Conservation (phyloP, 225 moss, liverwort and hornwort species). For the Pseudoscleropodium purum region DNA sequence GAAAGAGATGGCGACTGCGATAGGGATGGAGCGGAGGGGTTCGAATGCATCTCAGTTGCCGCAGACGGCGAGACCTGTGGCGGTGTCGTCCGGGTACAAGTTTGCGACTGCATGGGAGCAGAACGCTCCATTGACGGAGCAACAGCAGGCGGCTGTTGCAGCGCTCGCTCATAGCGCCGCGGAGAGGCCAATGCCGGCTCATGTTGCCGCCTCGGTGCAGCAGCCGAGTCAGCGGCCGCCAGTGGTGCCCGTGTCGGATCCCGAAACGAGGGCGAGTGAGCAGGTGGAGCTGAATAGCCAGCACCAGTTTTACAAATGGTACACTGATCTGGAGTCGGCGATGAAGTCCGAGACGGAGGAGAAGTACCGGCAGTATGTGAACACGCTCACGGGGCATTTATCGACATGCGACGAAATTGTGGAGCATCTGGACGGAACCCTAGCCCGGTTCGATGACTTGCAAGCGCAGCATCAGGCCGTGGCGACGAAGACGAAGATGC, state of each 20-base stretch:
- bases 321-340: conserved; percentile 87
- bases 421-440: conserved; percentile 72
- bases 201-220: conserved; percentile 36
- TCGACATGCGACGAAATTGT: conserved; percentile 74
- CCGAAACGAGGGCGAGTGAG: conserved; percentile 13
- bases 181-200: conserved; percentile 85
- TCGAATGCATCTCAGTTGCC: not conserved
- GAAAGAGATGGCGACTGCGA: conserved; percentile 12
- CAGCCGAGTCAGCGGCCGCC: conserved; percentile 27
- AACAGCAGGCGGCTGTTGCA: conserved; percentile 71
- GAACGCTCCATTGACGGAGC: conserved; percentile 88
- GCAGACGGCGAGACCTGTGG: conserved; percentile 51
- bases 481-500: conserved; percentile 93
- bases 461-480: conserved; percentile 97
- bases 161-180: conserved; percentile 67
- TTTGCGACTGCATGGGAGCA: conserved; percentile 93
- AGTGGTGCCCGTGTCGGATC: conserved; percentile 15
- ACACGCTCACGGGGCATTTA: conserved; percentile 78
- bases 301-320: conserved; percentile 98
- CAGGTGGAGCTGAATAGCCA: conserved; percentile 44
- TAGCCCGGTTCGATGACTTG: conserved; percentile 86
- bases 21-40: conserved; percentile 23
- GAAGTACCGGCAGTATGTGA: conserved; percentile 89
- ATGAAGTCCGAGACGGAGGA: conserved; percentile 99
- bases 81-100: conserved; percentile 84